Evolutionary conservation across 768 basidiomycete species (phyloP).

Genomic region (Serendipita sp.): DNA sequence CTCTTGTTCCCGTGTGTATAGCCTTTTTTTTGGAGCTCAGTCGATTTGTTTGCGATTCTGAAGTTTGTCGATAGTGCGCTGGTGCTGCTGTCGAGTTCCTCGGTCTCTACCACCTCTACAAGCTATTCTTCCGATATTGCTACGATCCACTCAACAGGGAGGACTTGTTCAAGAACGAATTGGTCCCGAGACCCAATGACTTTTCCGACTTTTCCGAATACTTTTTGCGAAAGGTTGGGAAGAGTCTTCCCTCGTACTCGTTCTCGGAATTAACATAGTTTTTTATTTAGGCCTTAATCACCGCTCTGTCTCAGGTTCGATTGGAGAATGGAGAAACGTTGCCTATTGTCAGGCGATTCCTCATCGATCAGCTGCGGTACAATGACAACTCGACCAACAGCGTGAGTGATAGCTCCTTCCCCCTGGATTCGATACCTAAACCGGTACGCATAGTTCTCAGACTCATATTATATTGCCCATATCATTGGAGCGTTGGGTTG

Average conservation of each 20-base stretch:
- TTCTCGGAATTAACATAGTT: background rate
- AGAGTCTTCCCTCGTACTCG: slow-evolving; percentile 5
- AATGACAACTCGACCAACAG: slow-evolving; percentile 89
- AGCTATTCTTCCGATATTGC: slow-evolving; percentile 79
- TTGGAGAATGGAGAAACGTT: slow-evolving; percentile 80
- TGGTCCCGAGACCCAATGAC: slow-evolving; percentile 90
- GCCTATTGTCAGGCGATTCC: slow-evolving; percentile 66
- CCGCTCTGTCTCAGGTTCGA: slow-evolving; percentile 71
- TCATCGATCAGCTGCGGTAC: slow-evolving; percentile 84
- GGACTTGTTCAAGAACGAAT: slow-evolving; percentile 72
- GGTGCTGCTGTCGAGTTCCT: slow-evolving; percentile 67
- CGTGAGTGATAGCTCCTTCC: slow-evolving; percentile 30
- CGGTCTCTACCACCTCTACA: slow-evolving; percentile 90
- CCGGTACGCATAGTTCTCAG: slow-evolving; percentile 49
- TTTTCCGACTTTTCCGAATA: slow-evolving; percentile 86
- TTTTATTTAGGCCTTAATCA: slow-evolving; percentile 45
- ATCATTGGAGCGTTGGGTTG: slow-evolving; percentile 71
- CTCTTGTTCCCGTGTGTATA: slow-evolving; percentile 62
- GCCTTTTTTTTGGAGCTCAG: background rate
- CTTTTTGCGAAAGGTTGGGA: slow-evolving; percentile 76
- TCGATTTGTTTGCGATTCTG: slow-evolving; percentile 6
- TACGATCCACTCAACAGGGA: slow-evolving; percentile 76
- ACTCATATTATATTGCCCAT: slow-evolving; percentile 78
- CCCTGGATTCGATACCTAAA: slow-evolving; percentile 1
- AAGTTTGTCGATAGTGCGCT: slow-evolving; percentile 46